Evolutionary conservation across 2,329 filamentous ascomycete species (phyloP).

Genomic region (Mycosphaerella sp.): DNA sequence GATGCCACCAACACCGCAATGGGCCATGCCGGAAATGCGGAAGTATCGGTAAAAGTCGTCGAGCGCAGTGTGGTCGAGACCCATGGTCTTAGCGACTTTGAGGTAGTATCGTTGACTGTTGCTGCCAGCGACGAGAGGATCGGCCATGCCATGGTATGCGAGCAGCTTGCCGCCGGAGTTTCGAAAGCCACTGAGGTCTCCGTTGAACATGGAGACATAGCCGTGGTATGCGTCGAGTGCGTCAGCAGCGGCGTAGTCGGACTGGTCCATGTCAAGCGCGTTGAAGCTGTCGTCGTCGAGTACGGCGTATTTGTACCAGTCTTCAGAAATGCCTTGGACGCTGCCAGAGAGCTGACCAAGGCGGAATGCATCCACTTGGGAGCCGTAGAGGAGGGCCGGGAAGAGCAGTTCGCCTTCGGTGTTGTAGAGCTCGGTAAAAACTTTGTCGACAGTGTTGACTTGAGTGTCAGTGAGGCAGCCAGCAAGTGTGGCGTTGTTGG

Average conservation of each 20-base stretch:
- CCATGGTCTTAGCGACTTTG: conserved; percentile 39
- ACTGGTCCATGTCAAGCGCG: conserved; percentile 34
- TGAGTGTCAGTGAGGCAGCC: conserved; percentile 43
- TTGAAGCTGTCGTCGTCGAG: conserved; percentile 43
- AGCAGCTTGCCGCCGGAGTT: conserved; percentile 43
- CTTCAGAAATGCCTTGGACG: conserved; percentile 41
- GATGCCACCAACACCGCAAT: conserved; percentile 44
- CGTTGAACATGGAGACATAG: conserved; percentile 38
- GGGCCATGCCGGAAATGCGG: conserved; percentile 47
- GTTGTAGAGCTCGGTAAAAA: conserved; percentile 41
- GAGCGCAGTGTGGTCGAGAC: conserved; percentile 35
- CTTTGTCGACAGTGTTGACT: conserved; percentile 39
- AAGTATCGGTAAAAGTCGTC: conserved; percentile 46
- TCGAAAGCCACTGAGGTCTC: conserved; percentile 36
- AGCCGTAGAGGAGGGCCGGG: conserved; percentile 48
- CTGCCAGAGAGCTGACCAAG: conserved; percentile 38
- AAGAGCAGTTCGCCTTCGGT: conserved; percentile 44
- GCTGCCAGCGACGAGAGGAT: conserved; percentile 41
- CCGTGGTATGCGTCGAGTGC: conserved; percentile 38
- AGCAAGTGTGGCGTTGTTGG: conserved; percentile 30
- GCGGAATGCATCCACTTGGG: conserved; percentile 37
- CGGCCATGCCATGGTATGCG: conserved; percentile 39
- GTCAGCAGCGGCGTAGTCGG: conserved; percentile 40
- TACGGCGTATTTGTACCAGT: conserved; percentile 48
- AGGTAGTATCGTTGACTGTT: conserved; percentile 47